phyloP scores from a whole-genome alignment of 1,284 basidiomycete genomes.

The Waitea zeae region DNA sequence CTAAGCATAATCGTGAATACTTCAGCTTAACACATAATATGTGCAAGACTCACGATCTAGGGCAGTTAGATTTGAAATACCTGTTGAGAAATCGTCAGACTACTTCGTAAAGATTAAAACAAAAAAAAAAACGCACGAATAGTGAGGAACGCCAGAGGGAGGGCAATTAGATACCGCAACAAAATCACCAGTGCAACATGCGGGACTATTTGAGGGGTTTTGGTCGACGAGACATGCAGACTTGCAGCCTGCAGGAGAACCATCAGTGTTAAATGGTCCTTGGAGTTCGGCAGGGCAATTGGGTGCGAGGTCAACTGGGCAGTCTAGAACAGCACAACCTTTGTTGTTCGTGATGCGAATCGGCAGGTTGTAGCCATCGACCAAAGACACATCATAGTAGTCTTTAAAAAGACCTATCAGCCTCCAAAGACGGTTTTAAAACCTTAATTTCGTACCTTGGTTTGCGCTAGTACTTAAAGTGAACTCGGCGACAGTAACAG shows the following conservation, averaged over 20 bases:
- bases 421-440: no score
- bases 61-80: conserved; percentile 31
- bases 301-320: conserved; percentile 23
- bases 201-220: conserved; percentile 17
- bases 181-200: conserved; percentile 27
- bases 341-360: conserved; percentile 21
- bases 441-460: no score
- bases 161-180: conserved; percentile 24
- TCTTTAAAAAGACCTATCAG: no score
- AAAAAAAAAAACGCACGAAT: no score
- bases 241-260: conserved; percentile 25
- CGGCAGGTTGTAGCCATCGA: conserved; percentile 25
- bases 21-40: conserved; percentile 30
- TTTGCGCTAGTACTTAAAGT: conserved; percentile 15
- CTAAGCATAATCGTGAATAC: conserved; percentile 7
- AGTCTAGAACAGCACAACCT: conserved; percentile 21
- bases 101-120: no score
- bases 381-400: conserved; percentile 24
- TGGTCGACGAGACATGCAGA: conserved; percentile 22
- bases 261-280: conserved; percentile 18
- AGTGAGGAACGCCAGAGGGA: conserved; percentile 20
- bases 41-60: conserved; percentile 28
- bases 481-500: conserved; percentile 25
- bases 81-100: no score
- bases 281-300: conserved; percentile 15